These are phyloP conservation scores for Beverwykella pulmonaria DNA, from an alignment of 495 filamentous ascomycete genomes.

Conservation along the genomic window DNA sequence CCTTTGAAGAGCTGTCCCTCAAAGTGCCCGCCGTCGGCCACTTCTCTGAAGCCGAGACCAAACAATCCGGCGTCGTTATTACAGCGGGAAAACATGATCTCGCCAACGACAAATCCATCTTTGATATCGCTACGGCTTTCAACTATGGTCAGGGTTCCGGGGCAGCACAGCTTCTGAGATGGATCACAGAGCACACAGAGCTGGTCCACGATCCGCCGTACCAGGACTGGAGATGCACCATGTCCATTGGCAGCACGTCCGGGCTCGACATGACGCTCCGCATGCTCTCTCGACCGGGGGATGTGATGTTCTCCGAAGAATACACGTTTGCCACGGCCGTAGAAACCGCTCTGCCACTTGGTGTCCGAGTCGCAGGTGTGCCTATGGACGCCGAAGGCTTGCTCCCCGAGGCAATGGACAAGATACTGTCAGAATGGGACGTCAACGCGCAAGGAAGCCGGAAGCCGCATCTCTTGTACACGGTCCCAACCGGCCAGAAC, in stretches of 20 bases:
- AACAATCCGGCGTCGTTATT: slow-evolving; percentile 47
- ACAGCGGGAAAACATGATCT: slow-evolving; percentile 82
- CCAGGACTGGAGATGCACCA: slow-evolving; percentile 75
- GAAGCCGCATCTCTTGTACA: slow-evolving; percentile 81
- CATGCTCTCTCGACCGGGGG: slow-evolving; percentile 72
- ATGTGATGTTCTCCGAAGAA: slow-evolving; percentile 79
- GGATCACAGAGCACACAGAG: slow-evolving; percentile 89
- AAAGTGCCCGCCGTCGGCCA: slow-evolving; percentile 68
- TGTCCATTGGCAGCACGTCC: slow-evolving; percentile 77
- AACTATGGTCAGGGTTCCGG: slow-evolving; percentile 91
- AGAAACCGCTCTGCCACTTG: slow-evolving; percentile 78
- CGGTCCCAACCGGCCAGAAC: slow-evolving; percentile 85
- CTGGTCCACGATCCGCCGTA: slow-evolving; percentile 76
- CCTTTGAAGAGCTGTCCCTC: slow-evolving; percentile 68
- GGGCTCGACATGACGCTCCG: slow-evolving; percentile 76
- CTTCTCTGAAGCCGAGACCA: slow-evolving; percentile 69
- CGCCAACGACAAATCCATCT: slow-evolving; percentile 62
- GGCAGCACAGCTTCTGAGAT: slow-evolving; percentile 82
- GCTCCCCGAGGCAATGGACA: slow-evolving; percentile 65
- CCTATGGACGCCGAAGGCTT: slow-evolving; percentile 79
- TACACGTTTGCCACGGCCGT: slow-evolving; percentile 83
- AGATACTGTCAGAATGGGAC: slow-evolving; percentile 69
- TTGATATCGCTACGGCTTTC: slow-evolving; percentile 78
- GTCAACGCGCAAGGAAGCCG: slow-evolving; percentile 55
- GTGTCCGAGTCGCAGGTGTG: slow-evolving; percentile 71